Evolutionary conservation across 805 yeast genomes (phyloP).

Genomic region (Monosporozyma servazzii): DNA sequence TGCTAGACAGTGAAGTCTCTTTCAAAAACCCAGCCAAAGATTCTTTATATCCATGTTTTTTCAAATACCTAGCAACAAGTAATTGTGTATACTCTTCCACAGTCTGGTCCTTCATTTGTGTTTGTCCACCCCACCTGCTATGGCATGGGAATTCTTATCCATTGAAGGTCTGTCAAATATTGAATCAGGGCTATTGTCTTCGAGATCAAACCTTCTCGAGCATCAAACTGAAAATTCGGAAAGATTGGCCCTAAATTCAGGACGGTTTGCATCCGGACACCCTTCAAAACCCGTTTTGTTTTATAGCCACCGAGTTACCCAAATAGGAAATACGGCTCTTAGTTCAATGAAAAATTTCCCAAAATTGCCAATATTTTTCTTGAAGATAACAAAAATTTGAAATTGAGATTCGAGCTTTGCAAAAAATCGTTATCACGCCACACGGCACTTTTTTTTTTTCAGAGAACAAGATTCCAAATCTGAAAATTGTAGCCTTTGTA

Average conservation of each 20-base stretch:
- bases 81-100: conserved; percentile 20
- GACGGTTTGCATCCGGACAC: neutral
- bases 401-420: neutral
- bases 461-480: neutral
- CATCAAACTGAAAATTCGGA: neutral
- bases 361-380: neutral
- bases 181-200: neutral
- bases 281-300: neutral
- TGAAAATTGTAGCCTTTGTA: neutral
- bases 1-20: conserved; percentile 15
- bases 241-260: neutral
- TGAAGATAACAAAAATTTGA: too few relatives aligned
- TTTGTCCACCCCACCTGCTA: neutral
- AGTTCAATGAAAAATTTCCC: neutral
- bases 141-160: neutral
- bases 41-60: conserved; percentile 36
- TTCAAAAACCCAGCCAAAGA: conserved; percentile 42
- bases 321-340: neutral
- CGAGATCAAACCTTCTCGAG: neutral
- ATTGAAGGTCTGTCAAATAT: neutral
- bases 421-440: neutral
- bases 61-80: conserved; percentile 52
- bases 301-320: neutral
- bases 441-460: neutral
- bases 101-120: neutral